A percentile compares a stretch with the other conserved stretches of the same genome.
Evolutionary conservation across 2,329 filamentous ascomycete genomes (phyloP).

Genomic region (Penicillium oxalicum): DNA sequence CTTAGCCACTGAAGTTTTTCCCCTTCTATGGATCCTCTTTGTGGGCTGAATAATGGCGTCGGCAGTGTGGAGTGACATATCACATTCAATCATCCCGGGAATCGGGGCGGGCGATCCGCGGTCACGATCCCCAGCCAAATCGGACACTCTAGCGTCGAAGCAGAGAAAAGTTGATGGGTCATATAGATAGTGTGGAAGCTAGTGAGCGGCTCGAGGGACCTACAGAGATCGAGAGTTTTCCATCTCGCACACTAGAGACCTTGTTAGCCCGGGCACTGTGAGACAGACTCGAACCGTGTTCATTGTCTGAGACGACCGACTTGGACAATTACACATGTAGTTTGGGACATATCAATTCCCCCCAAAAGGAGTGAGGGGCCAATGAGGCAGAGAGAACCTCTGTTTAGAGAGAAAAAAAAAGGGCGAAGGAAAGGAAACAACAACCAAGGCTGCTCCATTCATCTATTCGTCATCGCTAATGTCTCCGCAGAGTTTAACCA

Average conservation of each 20-base stretch:
- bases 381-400: not conserved
- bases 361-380: too few species aligned
- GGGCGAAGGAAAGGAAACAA: not conserved
- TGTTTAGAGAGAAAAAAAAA: not conserved
- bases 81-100: constrained; percentile 12
- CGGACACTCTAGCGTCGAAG: not conserved
- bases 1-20: too few species aligned
- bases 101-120: constrained; percentile 10
- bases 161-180: constrained; percentile 10
- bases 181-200: constrained; percentile 16
- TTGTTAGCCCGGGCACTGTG: not conserved
- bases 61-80: constrained; percentile 11
- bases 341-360: not conserved
- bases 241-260: not conserved
- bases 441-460: not conserved
- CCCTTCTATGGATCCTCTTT: not conserved
- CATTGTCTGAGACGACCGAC: not conserved
- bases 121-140: not conserved
- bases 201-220: constrained; percentile 8
- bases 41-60: constrained; percentile 1
- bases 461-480: not conserved
- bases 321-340: not conserved
- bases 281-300: not conserved
- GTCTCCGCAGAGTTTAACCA: constrained; percentile 13
- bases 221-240: constrained; percentile 4